A percentile compares a stretch with the other conserved stretches of the same genome.
These are phyloP conservation scores for Ophiostoma sp. DNA, from an alignment of 2,329 filamentous ascomycete species.

Conservation along the genomic window DNA sequence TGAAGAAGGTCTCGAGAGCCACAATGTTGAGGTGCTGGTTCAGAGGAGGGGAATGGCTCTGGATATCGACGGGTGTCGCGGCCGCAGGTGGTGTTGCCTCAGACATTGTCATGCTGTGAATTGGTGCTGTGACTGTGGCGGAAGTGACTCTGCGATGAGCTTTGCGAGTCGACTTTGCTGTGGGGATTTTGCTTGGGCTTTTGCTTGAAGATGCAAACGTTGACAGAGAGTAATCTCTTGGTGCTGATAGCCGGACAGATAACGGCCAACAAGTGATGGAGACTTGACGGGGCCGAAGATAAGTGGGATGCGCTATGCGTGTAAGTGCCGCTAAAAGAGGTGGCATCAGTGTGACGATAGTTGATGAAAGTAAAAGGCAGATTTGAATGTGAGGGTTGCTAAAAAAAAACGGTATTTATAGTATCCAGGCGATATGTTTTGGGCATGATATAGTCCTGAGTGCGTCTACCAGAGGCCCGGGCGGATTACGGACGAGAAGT, in stretches of 20 bases:
- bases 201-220: neutral
- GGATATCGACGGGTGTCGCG: neutral
- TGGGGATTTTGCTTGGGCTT: neutral
- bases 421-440: neutral
- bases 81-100: neutral
- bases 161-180: neutral
- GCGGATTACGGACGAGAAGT: neutral
- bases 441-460: neutral
- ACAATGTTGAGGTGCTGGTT: constrained; percentile 33
- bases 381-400: neutral
- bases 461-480: neutral
- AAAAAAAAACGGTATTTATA: neutral
- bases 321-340: neutral
- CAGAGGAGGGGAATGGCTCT: constrained; percentile 20
- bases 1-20: constrained; percentile 35
- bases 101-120: neutral
- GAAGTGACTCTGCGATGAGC: neutral
- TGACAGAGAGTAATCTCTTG: neutral
- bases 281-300: neutral
- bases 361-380: neutral
- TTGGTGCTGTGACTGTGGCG: neutral
- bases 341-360: neutral
- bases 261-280: neutral
- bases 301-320: neutral
- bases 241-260: constrained; percentile 3